Conservation (phyloP, 352 stramenopile species). For the Phytophthora niederhauseri region DNA sequence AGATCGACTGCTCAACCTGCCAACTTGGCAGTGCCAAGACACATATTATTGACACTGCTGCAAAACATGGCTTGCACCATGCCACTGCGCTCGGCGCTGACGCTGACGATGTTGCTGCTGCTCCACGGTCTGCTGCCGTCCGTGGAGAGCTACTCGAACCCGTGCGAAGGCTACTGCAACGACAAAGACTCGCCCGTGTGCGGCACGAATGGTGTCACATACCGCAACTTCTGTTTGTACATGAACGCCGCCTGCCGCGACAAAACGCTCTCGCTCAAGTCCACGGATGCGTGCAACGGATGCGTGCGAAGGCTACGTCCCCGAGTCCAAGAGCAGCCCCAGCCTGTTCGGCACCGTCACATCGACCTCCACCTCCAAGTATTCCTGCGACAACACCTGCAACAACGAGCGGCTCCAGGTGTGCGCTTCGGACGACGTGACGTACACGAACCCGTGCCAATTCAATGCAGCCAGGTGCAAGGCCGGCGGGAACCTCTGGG, state of each 20-base stretch:
- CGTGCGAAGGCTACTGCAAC: slow-evolving; percentile 8
- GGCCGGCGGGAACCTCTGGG: slow-evolving; percentile 28
- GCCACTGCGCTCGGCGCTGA: slow-evolving; percentile 6
- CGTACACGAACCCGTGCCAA: slow-evolving; percentile 44
- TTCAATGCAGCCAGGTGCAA: slow-evolving; percentile 35
- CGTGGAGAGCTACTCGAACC: background rate
- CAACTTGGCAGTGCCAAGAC: too few species aligned
- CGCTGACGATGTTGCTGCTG: slow-evolving; percentile 18
- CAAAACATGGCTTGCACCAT: slow-evolving; percentile 9
- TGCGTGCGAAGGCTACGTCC: slow-evolving; percentile 8
- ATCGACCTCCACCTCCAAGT: background rate
- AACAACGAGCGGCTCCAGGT: slow-evolving; percentile 22
- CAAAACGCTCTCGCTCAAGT: slow-evolving; percentile 22
- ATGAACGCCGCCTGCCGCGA: slow-evolving; percentile 38
- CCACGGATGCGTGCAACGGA: slow-evolving; percentile 8
- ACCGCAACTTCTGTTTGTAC: slow-evolving; percentile 41
- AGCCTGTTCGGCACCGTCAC: background rate
- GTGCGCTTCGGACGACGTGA: slow-evolving; percentile 39
- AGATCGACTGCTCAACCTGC: background rate
- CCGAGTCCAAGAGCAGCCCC: background rate
- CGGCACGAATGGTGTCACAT: slow-evolving; percentile 39
- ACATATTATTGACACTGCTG: background rate
- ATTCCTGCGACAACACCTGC: slow-evolving; percentile 24
- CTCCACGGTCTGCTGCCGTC: slow-evolving; percentile 13
- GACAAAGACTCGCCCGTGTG: slow-evolving; percentile 36